Base-by-base conservation (phyloP, 176 grass and related monocot genomes). In the Musa troglodytarum region DNA sequence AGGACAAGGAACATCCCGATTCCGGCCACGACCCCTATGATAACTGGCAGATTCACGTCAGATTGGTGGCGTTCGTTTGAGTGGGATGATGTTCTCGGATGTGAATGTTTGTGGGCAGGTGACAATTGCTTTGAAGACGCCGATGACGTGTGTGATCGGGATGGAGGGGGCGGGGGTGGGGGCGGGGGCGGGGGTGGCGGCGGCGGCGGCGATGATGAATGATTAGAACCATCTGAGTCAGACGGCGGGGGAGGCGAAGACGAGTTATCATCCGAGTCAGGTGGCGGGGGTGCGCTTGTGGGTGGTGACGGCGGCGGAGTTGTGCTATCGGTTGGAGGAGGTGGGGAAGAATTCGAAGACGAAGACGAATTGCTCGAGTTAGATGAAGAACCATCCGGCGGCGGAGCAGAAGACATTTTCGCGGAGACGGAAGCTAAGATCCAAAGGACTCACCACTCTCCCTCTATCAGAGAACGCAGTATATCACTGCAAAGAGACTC, bases 1-100 rank as follows among this genome's bases (percentile, higher is more conserved):
- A 56, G 54, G 52, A 76, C 7, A 51, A 86, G 22, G 23, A 86
- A 63, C n/a, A 81, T n/a, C 50, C 43, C 81, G 3, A 68, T 77
- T 11, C 49, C 78, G 21, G 62, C 74, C 14, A 73, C 81, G 50
- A 75, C 0, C 21, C 73, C 71, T 34, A 73, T 9, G 26, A 56
- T 53, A 22, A 76, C 10, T 49, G 74, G 43, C 54, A 24, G 0
- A 19, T 29, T 50, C 54, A 72, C 25, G 9, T 57, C 65, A 13
- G 24, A n/a, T 21, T 17, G 17, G 17, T 52, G 17, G 49, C 52
- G 11, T 22, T 21, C 2, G 0, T 26, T 2, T 17, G 71, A 56
- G 52, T 54, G 3, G 3, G 20, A 11, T 24, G 71, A 73, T 24
- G 71, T 54, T 23, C 56, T 8, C 50, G 71, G 24, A 24, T 15